These are phyloP conservation scores for Cryptosporidium bovis DNA, from an alignment of 169 alveolate genomes.

Conservation along the genomic window DNA sequence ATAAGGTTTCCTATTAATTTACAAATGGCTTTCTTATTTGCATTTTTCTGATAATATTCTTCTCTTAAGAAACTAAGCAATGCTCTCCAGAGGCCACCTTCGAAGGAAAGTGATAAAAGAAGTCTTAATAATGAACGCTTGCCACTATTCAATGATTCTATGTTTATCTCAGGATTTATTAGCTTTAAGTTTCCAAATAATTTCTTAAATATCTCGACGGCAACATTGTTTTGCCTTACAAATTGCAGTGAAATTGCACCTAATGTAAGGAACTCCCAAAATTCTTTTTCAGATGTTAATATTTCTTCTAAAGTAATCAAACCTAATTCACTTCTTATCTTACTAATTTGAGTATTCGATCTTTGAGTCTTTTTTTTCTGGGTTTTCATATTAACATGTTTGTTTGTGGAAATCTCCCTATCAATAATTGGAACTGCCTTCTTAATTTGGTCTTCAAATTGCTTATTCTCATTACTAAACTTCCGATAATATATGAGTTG, in stretches of 20 bases:
- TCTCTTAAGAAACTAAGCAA: conserved; percentile 47
- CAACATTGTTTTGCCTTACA: conserved; percentile 20
- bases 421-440: background rate
- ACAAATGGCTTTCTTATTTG: conserved; percentile 30
- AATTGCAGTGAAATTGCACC: conserved; percentile 57
- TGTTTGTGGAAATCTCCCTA: background rate
- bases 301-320: conserved; percentile 52
- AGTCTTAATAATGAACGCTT: conserved; percentile 26
- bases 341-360: conserved; percentile 15
- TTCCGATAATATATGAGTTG: conserved; percentile 49
- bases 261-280: conserved; percentile 51
- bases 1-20: conserved; percentile 33
- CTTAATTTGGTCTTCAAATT: background rate
- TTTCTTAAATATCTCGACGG: conserved; percentile 66
- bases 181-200: conserved; percentile 14
- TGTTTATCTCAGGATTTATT: conserved; percentile 38
- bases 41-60: conserved; percentile 29
- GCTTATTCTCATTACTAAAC: conserved; percentile 19
- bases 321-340: conserved; percentile 52
- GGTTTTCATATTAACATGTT: background rate
- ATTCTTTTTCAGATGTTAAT: conserved; percentile 46
- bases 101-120: conserved; percentile 38
- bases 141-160: conserved; percentile 13
- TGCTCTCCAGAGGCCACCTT: conserved; percentile 71
- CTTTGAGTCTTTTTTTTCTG: conserved; percentile 7